These are phyloP conservation scores for Theileria parva DNA, from an alignment of 169 alveolate genomes.

Conservation along the genomic window DNA sequence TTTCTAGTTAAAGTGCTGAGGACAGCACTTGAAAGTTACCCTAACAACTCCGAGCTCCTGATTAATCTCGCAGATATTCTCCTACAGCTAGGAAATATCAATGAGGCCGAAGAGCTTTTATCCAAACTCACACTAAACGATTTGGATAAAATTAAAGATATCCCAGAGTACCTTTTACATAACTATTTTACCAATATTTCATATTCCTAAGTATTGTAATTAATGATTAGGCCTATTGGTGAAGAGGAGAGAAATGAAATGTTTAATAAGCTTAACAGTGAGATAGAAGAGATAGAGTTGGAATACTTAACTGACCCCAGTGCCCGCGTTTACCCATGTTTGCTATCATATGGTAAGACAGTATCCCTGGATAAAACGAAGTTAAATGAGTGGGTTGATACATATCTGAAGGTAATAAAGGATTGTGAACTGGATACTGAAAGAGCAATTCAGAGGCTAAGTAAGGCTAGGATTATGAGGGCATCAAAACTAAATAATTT, in stretches of 20 bases:
- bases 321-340: constrained; percentile 22
- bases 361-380: background rate
- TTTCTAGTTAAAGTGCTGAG: constrained; percentile 18
- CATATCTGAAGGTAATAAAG: constrained; percentile 49
- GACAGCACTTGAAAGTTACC: constrained; percentile 35
- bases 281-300: background rate
- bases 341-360: constrained; percentile 20
- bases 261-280: background rate
- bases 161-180: constrained; percentile 41
- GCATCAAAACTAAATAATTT: background rate
- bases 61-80: constrained; percentile 58
- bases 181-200: background rate
- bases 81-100: constrained; percentile 41
- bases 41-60: constrained; percentile 50
- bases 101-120: constrained; percentile 59
- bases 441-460: constrained; percentile 40
- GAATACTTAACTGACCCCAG: constrained; percentile 7
- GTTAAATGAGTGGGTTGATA: constrained; percentile 37
- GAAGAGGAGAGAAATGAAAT: constrained; percentile 39
- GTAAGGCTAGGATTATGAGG: constrained; percentile 12
- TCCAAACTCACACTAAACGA: constrained; percentile 51
- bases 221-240: constrained; percentile 39
- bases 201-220: background rate
- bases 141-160: constrained; percentile 44
- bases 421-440: constrained; percentile 68